phyloP scores from a whole-genome alignment of 1,284 basidiomycete genomes.

The Tilletia caries region DNA sequence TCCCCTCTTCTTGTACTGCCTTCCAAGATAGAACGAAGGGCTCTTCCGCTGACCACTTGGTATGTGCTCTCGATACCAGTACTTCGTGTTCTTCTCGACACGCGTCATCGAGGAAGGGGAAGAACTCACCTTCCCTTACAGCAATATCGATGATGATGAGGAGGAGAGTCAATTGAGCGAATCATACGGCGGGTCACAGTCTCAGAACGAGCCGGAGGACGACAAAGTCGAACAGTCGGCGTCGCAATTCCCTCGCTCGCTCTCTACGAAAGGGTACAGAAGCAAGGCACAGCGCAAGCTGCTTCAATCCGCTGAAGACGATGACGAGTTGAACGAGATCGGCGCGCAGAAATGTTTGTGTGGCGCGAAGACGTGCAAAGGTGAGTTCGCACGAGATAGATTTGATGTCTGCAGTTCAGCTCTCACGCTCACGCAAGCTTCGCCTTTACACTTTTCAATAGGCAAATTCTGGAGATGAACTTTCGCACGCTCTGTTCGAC shows the following conservation, averaged over 20 bases:
- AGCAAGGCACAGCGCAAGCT: background rate
- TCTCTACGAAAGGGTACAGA: background rate
- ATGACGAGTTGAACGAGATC: background rate
- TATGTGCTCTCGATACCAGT: background rate
- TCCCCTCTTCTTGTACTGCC: too few species aligned
- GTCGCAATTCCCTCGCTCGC: background rate
- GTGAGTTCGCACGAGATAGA: background rate
- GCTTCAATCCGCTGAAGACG: background rate
- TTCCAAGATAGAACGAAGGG: background rate
- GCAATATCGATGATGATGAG: background rate
- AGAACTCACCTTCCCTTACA: conserved; percentile 46
- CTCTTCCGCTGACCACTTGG: background rate
- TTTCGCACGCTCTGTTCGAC: background rate
- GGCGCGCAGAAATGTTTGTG: background rate
- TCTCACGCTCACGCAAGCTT: background rate
- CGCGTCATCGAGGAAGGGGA: conserved; percentile 66
- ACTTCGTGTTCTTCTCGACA: conserved; percentile 64
- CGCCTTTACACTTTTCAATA: background rate
- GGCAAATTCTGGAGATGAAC: background rate
- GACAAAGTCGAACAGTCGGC: background rate
- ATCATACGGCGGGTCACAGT: background rate
- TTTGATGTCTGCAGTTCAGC: background rate
- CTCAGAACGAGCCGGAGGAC: background rate
- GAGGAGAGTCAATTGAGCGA: background rate
- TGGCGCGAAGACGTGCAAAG: background rate